These are phyloP conservation scores for Penicillium paxilli DNA, from an alignment of 495 filamentous ascomycete genomes.

Conservation along the genomic window DNA sequence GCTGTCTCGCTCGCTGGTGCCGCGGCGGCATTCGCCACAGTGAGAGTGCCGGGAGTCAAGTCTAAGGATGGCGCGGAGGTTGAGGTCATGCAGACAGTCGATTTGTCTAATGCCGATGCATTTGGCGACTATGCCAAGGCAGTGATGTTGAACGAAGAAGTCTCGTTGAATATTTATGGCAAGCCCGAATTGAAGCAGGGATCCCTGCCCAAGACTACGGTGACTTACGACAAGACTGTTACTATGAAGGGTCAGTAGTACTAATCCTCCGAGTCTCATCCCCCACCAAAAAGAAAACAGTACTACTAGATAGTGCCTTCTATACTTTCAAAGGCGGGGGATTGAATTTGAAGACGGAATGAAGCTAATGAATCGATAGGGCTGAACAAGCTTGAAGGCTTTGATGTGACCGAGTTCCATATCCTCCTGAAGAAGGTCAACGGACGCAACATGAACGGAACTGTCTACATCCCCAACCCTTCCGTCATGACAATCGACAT, in stretches of 20 bases:
- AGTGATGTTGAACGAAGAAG: constrained; percentile 55
- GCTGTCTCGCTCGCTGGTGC: constrained; percentile 54
- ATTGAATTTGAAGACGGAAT: no score
- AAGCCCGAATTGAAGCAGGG: constrained; percentile 53
- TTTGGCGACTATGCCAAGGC: constrained; percentile 58
- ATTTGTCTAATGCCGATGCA: constrained; percentile 51
- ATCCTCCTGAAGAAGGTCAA: constrained; percentile 43
- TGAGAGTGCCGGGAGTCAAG: constrained; percentile 55
- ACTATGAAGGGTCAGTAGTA: constrained; percentile 57
- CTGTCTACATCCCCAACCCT: constrained; percentile 67
- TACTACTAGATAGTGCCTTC: no score
- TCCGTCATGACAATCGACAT: constrained; percentile 64
- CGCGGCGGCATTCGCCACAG: constrained; percentile 52
- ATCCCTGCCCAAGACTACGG: constrained; percentile 44
- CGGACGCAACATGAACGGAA: constrained; percentile 64
- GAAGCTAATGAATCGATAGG: constrained; percentile 38
- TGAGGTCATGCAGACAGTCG: constrained; percentile 53
- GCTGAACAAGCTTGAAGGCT: constrained; percentile 60
- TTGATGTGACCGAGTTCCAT: constrained; percentile 52
- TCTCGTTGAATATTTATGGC: constrained; percentile 59
- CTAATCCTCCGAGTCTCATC: no score
- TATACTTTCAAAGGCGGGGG: no score
- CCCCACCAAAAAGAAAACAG: no score
- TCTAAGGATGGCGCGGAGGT: constrained; percentile 54
- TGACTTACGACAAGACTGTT: constrained; percentile 57